Conservation (phyloP, 129 eudicot species). For the Lactuca sativa region DNA sequence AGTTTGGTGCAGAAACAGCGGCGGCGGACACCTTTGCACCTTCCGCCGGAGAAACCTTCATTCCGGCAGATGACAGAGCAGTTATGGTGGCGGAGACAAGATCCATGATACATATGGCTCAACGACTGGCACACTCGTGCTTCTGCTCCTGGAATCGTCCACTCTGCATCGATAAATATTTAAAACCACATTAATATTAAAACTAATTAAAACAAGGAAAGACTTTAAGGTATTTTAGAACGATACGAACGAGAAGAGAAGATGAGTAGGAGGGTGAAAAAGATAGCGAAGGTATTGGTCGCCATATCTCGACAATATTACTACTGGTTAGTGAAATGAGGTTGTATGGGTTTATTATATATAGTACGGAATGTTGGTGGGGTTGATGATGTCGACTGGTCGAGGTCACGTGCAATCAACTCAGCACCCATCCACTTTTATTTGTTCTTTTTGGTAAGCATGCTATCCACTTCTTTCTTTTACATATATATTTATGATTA, state of each 20-base stretch:
- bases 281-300: neutral
- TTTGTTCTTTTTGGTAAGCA: neutral
- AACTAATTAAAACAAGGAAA: neutral
- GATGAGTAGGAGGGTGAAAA: neutral
- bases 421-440: neutral
- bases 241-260: neutral
- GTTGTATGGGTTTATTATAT: neutral
- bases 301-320: neutral
- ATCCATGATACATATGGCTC: constrained; percentile 55
- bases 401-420: neutral
- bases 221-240: neutral
- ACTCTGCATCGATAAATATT: constrained; percentile 9
- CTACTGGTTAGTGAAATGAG: neutral
- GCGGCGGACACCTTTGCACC: constrained; percentile 47
- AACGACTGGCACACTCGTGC: constrained; percentile 52
- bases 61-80: constrained; percentile 64
- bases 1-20: constrained; percentile 66
- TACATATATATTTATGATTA: too few species aligned
- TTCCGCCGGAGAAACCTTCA: constrained; percentile 74
- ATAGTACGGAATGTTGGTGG: neutral
- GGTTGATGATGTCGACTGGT: neutral
- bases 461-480: neutral
- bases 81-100: constrained; percentile 43
- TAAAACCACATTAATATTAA: neutral
- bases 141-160: constrained; percentile 31